Evolutionary conservation across 78 protist genomes (phyloP).

Genomic region (Polysphondylium violaceum): DNA sequence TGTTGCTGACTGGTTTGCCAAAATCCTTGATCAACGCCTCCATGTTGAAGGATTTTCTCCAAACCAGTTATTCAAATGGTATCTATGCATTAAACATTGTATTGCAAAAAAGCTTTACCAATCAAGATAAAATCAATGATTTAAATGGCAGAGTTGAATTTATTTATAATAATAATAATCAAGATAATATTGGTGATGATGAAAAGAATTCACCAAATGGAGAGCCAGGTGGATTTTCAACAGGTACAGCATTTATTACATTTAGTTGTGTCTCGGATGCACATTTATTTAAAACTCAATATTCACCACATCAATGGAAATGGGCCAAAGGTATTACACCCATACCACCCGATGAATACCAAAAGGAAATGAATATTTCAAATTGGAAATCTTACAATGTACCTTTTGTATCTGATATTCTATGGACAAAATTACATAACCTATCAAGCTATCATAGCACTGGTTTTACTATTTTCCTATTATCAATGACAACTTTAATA

Average conservation of each 20-base stretch:
- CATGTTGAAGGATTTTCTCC: slow-evolving; percentile 40
- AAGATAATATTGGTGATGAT: not conserved
- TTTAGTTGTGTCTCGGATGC: slow-evolving; percentile 77
- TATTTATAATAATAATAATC: not conserved
- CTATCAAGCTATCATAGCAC: slow-evolving; percentile 19
- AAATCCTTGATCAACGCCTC: slow-evolving; percentile 35
- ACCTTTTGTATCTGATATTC: slow-evolving; percentile 49
- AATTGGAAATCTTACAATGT: slow-evolving; percentile 34
- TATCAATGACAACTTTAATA: not conserved
- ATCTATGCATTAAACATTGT: slow-evolving; percentile 18
- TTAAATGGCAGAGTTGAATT: slow-evolving; percentile 25
- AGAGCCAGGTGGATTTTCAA: not conserved
- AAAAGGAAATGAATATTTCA: slow-evolving; percentile 6
- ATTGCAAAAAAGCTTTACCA: slow-evolving; percentile 22
- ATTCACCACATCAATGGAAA: slow-evolving; percentile 54
- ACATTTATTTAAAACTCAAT: slow-evolving; percentile 56
- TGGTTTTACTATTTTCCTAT: not conserved
- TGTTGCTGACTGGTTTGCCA: slow-evolving; percentile 48
- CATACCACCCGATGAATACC: slow-evolving; percentile 6
- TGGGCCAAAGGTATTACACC: slow-evolving; percentile 45
- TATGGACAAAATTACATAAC: slow-evolving; percentile 67
- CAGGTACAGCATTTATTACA: slow-evolving; percentile 66
- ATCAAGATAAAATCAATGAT: slow-evolving; percentile 16
- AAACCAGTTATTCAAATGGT: slow-evolving; percentile 59
- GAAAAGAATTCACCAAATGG: not conserved